A percentile compares a stretch with the other conserved stretches of the same genome.
These are phyloP conservation scores for Plantago ovata DNA, from an alignment of 257 asterid genomes.

Conservation along the genomic window DNA sequence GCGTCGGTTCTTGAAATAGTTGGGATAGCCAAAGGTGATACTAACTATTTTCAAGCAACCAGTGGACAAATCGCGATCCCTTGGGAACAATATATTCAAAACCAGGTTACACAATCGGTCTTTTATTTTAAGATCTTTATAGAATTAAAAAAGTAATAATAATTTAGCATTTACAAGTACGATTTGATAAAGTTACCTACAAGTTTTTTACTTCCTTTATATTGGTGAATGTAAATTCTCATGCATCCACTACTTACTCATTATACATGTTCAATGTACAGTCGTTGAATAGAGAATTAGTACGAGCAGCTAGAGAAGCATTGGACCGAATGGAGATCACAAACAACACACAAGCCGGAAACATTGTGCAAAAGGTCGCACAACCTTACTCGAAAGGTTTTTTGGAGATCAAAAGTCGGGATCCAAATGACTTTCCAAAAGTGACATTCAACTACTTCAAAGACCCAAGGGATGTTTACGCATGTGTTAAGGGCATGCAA, in stretches of 20 bases:
- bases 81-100: too few relatives aligned
- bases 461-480: constrained; percentile 53
- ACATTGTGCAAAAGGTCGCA: constrained; percentile 46
- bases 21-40: constrained; percentile 46
- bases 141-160: too few relatives aligned
- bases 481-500: constrained; percentile 60
- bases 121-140: too few relatives aligned
- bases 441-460: constrained; percentile 76
- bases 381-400: constrained; percentile 65
- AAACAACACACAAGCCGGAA: constrained; percentile 35
- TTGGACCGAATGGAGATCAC: constrained; percentile 19
- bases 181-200: too few relatives aligned
- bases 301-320: constrained; percentile 19
- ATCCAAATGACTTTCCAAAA: constrained; percentile 59
- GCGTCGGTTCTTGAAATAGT: constrained; percentile 48
- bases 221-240: too few relatives aligned
- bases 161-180: too few relatives aligned
- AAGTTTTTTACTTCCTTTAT: too few relatives aligned
- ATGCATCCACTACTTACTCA: too few relatives aligned
- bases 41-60: constrained; percentile 51
- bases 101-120: too few relatives aligned
- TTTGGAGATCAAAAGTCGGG: constrained; percentile 43
- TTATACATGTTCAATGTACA: not conserved
- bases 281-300: too few relatives aligned
- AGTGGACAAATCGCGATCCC: constrained; percentile 32